A percentile compares a stretch with the other conserved stretches of the same genome.
Conservation (phyloP, 306 rosid genomes). For the Cyamopsis tetragonoloba region DNA sequence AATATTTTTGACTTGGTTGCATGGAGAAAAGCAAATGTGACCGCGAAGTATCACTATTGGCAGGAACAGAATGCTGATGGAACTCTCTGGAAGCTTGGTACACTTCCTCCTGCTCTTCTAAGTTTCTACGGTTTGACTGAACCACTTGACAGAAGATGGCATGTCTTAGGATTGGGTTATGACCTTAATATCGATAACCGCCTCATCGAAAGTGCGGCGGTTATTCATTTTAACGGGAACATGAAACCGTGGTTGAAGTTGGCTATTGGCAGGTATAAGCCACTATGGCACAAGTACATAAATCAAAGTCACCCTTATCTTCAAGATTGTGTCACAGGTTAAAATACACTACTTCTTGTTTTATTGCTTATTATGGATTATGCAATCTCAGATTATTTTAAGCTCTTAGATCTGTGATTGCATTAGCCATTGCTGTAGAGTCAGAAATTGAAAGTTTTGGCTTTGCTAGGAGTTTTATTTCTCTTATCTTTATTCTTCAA, state of each 20-base stretch:
- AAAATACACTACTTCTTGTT: constrained; percentile 54
- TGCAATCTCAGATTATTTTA: constrained; percentile 29
- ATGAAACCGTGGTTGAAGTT: constrained; percentile 98
- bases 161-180: constrained; percentile 85
- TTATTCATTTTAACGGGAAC: constrained; percentile 84
- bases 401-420: constrained; percentile 26
- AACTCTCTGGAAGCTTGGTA: constrained; percentile 79
- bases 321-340: constrained; percentile 64
- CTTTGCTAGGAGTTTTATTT: constrained; percentile 39
- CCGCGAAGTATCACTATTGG: constrained; percentile 83
- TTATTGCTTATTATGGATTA: constrained; percentile 31
- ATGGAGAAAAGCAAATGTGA: constrained; percentile 78
- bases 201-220: constrained; percentile 82
- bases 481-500: constrained; percentile 3
- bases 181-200: constrained; percentile 71
- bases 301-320: constrained; percentile 70
- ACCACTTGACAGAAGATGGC: constrained; percentile 98
- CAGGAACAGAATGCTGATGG: constrained; percentile 76
- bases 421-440: constrained; percentile 32
- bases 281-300: constrained; percentile 75
- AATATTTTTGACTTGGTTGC: constrained; percentile 74
- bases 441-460: constrained; percentile 66
- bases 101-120: constrained; percentile 81
- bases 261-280: constrained; percentile 74
- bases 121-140: constrained; percentile 89